A percentile compares a stretch with the other conserved stretches of the same genome.
Conservation (phyloP, 176 grass and related monocot species). For the Oryza longistaminata region DNA sequence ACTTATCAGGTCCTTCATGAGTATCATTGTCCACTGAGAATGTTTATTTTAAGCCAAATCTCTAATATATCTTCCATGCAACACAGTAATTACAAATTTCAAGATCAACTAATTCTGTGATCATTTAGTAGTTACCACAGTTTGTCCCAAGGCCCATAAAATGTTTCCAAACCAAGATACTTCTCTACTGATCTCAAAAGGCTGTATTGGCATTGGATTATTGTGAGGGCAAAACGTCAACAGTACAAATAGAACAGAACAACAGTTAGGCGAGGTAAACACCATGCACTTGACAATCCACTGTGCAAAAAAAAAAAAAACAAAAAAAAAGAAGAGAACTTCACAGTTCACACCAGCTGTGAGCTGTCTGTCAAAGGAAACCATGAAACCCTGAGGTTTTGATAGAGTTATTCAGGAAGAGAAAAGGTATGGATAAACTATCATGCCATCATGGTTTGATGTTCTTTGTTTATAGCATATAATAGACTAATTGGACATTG, state of each 20-base stretch:
- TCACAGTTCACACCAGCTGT: conserved; percentile 68
- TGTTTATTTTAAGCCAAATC: conserved; percentile 24
- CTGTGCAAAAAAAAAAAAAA: conserved; percentile 83
- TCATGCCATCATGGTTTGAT: neutral
- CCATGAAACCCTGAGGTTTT: neutral
- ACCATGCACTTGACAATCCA: conserved; percentile 98
- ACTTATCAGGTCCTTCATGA: conserved; percentile 80
- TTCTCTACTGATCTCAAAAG: conserved; percentile 84
- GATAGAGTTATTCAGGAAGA: neutral
- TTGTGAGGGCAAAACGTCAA: conserved; percentile 5
- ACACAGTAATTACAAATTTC: neutral
- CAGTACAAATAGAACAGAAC: conserved; percentile 8
- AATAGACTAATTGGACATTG: neutral
- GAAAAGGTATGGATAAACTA: neutral
- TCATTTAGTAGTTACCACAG: conserved; percentile 63
- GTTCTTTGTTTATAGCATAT: neutral
- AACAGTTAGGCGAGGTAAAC: neutral
- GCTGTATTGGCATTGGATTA: conserved; percentile 66
- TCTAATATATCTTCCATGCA: conserved; percentile 24
- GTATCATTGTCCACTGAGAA: conserved; percentile 87
- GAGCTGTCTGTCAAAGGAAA: conserved; percentile 68
- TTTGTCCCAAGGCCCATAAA: conserved; percentile 93
- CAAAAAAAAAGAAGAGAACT: conserved; percentile 86
- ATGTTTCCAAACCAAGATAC: conserved; percentile 90
- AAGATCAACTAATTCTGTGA: neutral